Evolutionary conservation across 2,329 filamentous ascomycete species (phyloP).

Genomic region (Microcyclospora pomicola): DNA sequence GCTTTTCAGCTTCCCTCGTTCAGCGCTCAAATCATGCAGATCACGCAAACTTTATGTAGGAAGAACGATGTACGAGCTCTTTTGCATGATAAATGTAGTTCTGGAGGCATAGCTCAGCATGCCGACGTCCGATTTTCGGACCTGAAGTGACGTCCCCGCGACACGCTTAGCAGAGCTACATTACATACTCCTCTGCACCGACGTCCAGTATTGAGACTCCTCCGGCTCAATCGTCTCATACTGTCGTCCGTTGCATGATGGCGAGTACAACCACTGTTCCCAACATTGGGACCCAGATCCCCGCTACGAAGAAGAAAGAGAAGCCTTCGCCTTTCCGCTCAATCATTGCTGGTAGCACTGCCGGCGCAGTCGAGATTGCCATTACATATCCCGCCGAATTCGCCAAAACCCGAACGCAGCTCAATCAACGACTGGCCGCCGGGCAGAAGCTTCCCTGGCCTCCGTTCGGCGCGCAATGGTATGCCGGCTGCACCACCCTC

Average conservation of each 20-base stretch:
- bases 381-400: conserved; percentile 95
- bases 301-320: conserved; percentile 13
- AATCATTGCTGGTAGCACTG: conserved; percentile 82
- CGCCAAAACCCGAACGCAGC: conserved; percentile 86
- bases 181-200: too few species aligned
- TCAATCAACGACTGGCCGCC: conserved; percentile 70
- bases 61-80: too few species aligned
- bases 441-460: conserved; percentile 89
- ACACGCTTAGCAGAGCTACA: too few species aligned
- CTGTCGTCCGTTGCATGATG: conserved; percentile 1
- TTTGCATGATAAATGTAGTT: too few species aligned
- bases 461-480: conserved; percentile 87
- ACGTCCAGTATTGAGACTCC: too few species aligned
- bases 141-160: too few species aligned
- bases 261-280: conserved; percentile 10
- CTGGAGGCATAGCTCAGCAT: too few species aligned
- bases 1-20: too few species aligned
- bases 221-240: too few species aligned
- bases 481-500: conserved; percentile 90
- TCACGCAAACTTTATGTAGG: too few species aligned
- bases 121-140: too few species aligned
- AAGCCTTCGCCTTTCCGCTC: conserved; percentile 73
- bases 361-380: conserved; percentile 86
- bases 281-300: conserved; percentile 8
- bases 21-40: too few species aligned